These are phyloP conservation scores for Striga hermonthica DNA, from an alignment of 305 asterid genomes.

Conservation along the genomic window DNA sequence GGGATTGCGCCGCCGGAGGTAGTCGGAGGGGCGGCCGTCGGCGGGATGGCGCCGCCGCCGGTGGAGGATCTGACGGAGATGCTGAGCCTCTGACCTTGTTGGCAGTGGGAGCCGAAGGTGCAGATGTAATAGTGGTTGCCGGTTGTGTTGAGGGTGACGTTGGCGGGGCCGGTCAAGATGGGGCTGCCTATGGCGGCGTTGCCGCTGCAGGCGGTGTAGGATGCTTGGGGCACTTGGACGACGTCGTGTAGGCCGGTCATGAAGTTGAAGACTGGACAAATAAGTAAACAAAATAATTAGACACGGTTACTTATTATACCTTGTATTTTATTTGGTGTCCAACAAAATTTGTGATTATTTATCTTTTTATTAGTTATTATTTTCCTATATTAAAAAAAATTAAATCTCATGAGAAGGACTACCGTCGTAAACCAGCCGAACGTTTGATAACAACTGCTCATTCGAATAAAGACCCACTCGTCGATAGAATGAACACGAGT, in stretches of 20 bases:
- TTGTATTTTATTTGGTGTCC: too few species aligned
- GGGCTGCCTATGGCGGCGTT: constrained; percentile 32
- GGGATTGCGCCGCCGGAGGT: constrained; percentile 12
- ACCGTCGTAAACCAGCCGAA: too few species aligned
- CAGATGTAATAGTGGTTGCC: constrained; percentile 54
- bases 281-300: not conserved
- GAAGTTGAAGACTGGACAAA: constrained; percentile 43
- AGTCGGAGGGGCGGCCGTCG: constrained; percentile 32
- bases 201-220: constrained; percentile 42
- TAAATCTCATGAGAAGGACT: too few species aligned
- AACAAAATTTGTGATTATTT: too few species aligned
- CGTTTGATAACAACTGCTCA: too few species aligned
- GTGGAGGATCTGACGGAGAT: constrained; percentile 33
- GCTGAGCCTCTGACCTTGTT: constrained; percentile 42
- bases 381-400: too few species aligned
- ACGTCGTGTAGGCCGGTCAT: constrained; percentile 39
- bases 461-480: too few species aligned
- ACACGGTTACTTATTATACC: not conserved
- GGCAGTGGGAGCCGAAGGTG: constrained; percentile 46
- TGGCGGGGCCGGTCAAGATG: constrained; percentile 41
- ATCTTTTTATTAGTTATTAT: too few species aligned
- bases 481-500: too few species aligned
- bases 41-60: constrained; percentile 28
- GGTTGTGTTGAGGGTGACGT: constrained; percentile 38
- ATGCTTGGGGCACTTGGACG: constrained; percentile 36